phyloP scores from a whole-genome alignment of 176 grass and related monocot species.

The Oryza officinalis region DNA sequence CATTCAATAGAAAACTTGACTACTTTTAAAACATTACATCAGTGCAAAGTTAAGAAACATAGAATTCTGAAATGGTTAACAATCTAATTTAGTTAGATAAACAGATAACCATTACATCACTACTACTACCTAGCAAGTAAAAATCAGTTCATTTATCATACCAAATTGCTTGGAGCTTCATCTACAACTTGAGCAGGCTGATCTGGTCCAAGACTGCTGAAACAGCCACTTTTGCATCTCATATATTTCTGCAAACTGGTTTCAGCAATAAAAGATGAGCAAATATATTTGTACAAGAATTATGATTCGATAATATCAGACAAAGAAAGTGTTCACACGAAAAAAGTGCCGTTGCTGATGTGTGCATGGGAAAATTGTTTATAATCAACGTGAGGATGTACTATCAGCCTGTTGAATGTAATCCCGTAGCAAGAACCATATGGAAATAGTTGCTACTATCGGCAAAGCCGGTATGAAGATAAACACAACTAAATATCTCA shows the following conservation, averaged over 20 bases:
- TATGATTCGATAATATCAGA: background rate
- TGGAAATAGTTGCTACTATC: background rate
- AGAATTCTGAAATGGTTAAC: background rate
- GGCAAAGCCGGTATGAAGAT: background rate
- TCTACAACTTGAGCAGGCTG: slow-evolving; percentile 92
- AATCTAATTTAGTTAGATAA: background rate
- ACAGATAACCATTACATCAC: background rate
- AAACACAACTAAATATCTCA: slow-evolving; percentile 19
- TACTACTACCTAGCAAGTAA: background rate
- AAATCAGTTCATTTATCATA: slow-evolving; percentile 40
- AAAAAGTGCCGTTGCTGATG: slow-evolving; percentile 7
- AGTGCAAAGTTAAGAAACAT: background rate
- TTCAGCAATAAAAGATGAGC: slow-evolving; percentile 27
- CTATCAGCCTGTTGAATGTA: background rate
- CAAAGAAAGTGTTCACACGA: background rate
- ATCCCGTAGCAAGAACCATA: slow-evolving; percentile 6
- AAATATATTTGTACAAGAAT: background rate
- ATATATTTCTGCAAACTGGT: slow-evolving; percentile 94
- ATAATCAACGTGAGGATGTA: background rate
- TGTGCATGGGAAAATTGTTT: slow-evolving; percentile 4
- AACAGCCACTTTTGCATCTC: slow-evolving; percentile 92
- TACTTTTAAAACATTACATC: background rate
- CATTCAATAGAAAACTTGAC: too few relatives aligned
- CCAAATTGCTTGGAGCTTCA: slow-evolving; percentile 78
- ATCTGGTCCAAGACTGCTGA: slow-evolving; percentile 74